A percentile compares a stretch with the other conserved stretches of the same genome.
phyloP scores from a whole-genome alignment of 2,329 filamentous ascomycete species.

The Xylariomycetidae sp. region DNA sequence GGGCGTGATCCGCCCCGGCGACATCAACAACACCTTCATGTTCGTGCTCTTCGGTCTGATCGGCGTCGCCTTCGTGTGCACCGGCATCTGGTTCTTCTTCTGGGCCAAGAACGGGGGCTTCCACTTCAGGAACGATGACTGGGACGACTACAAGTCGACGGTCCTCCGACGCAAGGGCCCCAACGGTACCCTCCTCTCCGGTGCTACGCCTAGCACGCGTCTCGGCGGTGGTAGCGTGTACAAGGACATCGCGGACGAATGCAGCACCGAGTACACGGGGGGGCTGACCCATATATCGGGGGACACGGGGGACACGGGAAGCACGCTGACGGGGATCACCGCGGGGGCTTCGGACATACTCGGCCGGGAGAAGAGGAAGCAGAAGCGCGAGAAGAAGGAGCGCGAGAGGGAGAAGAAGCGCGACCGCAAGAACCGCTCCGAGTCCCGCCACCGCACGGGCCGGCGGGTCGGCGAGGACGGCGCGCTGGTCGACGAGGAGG shows the following conservation, averaged over 20 bases:
- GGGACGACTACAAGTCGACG: slow-evolving; percentile 97
- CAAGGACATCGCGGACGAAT: slow-evolving; percentile 59
- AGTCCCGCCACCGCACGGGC: slow-evolving; percentile 22
- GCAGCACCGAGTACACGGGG: slow-evolving; percentile 35
- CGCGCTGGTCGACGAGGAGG: slow-evolving; percentile 57
- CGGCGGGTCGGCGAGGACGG: slow-evolving; percentile 54
- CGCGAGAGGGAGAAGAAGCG: slow-evolving; percentile 40
- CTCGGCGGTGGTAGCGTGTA: slow-evolving; percentile 86
- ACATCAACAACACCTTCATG: slow-evolving; percentile 65
- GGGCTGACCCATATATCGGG: slow-evolving; percentile 28
- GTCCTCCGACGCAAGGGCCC: slow-evolving; percentile 85
- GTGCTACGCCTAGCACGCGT: slow-evolving; percentile 75
- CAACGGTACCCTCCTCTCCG: slow-evolving; percentile 79
- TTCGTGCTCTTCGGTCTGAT: slow-evolving; percentile 85
- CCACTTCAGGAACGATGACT: slow-evolving; percentile 77
- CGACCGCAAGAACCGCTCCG: slow-evolving; percentile 28
- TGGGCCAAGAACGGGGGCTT: slow-evolving; percentile 97
- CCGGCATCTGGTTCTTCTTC: slow-evolving; percentile 95
- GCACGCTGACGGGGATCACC: slow-evolving; percentile 53
- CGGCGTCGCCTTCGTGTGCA: slow-evolving; percentile 68
- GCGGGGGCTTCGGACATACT: slow-evolving; percentile 52
- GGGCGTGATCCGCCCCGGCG: slow-evolving; percentile 49
- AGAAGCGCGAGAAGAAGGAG: slow-evolving; percentile 49
- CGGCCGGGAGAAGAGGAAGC: slow-evolving; percentile 51
- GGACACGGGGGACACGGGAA: slow-evolving; percentile 39